phyloP scores from a whole-genome alignment of 108 stramenopile species.

The Schizochytrium sp. region DNA sequence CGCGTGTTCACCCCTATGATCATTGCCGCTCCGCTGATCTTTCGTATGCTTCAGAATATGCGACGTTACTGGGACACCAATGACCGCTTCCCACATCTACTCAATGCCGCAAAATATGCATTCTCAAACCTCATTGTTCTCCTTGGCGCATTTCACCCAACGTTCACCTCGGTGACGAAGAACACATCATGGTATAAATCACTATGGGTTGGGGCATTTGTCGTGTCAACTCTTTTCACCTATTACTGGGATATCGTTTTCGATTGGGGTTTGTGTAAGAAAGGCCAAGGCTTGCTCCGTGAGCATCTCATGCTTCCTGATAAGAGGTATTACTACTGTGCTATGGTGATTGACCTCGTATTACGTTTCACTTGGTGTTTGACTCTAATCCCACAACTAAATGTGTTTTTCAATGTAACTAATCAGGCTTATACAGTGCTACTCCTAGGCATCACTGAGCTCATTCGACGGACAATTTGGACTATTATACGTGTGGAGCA shows the following conservation, averaged over 20 bases:
- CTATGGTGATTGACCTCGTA: constrained; percentile 51
- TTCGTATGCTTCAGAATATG: constrained; percentile 51
- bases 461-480: constrained; percentile 43
- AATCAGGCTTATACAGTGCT: background rate
- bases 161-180: background rate
- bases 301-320: constrained; percentile 20
- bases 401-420: background rate
- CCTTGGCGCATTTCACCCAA: constrained; percentile 30
- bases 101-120: constrained; percentile 4
- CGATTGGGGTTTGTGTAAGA: constrained; percentile 11
- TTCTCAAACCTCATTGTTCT: constrained; percentile 7
- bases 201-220: constrained; percentile 17
- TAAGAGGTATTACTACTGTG: constrained; percentile 4
- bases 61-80: constrained; percentile 46
- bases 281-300: background rate
- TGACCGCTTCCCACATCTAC: background rate
- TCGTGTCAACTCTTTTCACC: constrained; percentile 14
- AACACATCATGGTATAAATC: constrained; percentile 16
- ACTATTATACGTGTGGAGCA: constrained; percentile 42
- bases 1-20: constrained; percentile 19
- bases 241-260: constrained; percentile 21
- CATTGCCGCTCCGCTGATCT: constrained; percentile 10
- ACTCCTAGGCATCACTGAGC: constrained; percentile 27
- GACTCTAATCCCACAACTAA: constrained; percentile 36
- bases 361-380: constrained; percentile 44